Evolutionary conservation across 2,329 filamentous ascomycete species (phyloP), one percentile per base, ranked within the genome.

Genomic region (Aspergillus japonicus): DNA sequence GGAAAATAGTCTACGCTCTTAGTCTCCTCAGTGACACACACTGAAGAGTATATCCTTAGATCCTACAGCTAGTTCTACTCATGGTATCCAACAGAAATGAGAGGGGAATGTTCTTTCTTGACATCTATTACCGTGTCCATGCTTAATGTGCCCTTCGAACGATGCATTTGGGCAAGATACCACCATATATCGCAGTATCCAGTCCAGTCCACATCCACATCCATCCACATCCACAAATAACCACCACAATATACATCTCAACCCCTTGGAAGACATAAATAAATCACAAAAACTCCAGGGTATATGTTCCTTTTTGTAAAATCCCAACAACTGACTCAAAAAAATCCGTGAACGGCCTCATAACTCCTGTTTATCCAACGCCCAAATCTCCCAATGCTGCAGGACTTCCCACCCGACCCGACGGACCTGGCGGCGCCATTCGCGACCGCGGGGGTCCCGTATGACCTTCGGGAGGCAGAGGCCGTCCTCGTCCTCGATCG

Each of bases 331-430:
- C 33, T 29, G 26, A 29, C 26, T 8, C 26, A 29, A 53, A 16
- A 16, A 16, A 19, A 44, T 19, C 7, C 7, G 12, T 44, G 21
- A 33, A 14, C 47, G n/a, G 21, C 14, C 47, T 65, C 42, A 75
- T 56, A 74, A 66, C 52, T 79, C 77, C 65, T 76, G 72, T 6
- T 72, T 66, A 64, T 80, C 78, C 61, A 79, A 65, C 7, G 70
- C 73, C 77, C 77, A 80, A 19, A 80, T 75, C 58, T 79, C 78
- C 72, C 77, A 78, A 47, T 77, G 62, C 55, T 75, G 71, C 14
- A 80, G 63, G 5, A 76, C 73, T 5, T 79, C 75, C 74, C 76
- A 78, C 5, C 71, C 70, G 7, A 77, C 74, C 23, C 74, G 71
- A 7, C 69, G 70, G 24, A 78, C 65, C 11, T 64, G 66, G 19